Evolutionary conservation across 306 rosid genomes (phyloP), one percentile per base, ranked within the genome.

Genomic region (Heteromeles arbutifolia): DNA sequence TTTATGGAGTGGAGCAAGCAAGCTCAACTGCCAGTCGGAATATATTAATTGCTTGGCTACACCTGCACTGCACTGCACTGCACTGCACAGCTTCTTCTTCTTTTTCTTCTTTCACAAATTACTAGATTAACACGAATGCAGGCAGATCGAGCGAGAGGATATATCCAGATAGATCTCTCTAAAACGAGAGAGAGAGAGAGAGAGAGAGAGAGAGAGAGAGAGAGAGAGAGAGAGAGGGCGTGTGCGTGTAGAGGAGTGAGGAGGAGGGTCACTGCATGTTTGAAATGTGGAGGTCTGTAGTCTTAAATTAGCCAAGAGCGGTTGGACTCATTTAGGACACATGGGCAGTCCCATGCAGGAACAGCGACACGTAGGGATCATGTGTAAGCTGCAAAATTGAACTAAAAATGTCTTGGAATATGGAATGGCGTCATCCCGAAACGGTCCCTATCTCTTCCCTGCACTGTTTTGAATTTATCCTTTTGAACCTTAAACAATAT

Each of bases 251-350:
- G 53, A 45, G 53, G 5, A 45, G 53, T 2, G 10, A 4, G 21
- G 25, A 65, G 37, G 34, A 54, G 72, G 69, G 29, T 22, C 61
- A 81, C 73, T 88, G 97, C 98, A 89, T 91, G 93, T 80, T 11
- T 79, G 89, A 82, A 76, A 82, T 82, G 91, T 91, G 86, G 82
- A 79, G 86, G 85, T 21, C 73, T 28, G 11, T 52, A 41, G 73
- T 82, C 76, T 84, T 88, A 82, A 82, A 85, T 70, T 74, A 70
- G 70, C 75, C 75, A 43, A 81, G 65, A 56, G 62, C 65, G n/a
- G 69, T 22, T 58, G 77, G 74, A 75, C 37, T 14, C 29, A 4
- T 26, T 48, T 39, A 77, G 78, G 90, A 90, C 98, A 93, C 82
- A 68, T 93, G 91, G 77, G 15, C 22, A 39, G 52, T 76, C 37